Evolutionary conservation across 108 stramenopile species (phyloP).

Genomic region (Fistulifera pelliculosa): DNA sequence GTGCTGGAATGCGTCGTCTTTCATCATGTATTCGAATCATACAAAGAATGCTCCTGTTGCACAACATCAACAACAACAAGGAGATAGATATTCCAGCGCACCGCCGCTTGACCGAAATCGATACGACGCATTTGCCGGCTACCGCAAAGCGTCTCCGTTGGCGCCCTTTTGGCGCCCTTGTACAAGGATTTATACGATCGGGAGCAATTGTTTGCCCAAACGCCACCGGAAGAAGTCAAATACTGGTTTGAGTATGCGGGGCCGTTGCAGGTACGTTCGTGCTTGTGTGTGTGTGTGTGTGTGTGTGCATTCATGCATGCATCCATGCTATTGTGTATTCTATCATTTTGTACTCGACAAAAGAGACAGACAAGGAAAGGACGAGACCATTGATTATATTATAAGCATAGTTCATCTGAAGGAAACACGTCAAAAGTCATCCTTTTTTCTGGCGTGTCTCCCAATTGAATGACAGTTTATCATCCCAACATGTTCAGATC

Average conservation of each 20-base stretch:
- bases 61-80: too few species aligned
- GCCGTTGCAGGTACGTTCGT: conserved; percentile 62
- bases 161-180: conserved; percentile 46
- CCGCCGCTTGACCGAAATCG: too few species aligned
- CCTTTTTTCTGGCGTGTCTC: conserved; percentile 1
- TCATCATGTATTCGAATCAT: too few species aligned
- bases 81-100: too few species aligned
- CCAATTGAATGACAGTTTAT: too few species aligned
- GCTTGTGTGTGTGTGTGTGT: background rate
- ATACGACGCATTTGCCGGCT: too few species aligned
- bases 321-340: conserved; percentile 1
- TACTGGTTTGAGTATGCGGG: conserved; percentile 90
- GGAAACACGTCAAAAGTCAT: background rate
- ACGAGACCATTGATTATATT: conserved; percentile 27
- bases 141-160: too few species aligned
- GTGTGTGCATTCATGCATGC: background rate
- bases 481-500: too few species aligned
- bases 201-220: conserved; percentile 75
- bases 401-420: conserved; percentile 52
- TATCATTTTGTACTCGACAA: too few species aligned
- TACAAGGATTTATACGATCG: conserved; percentile 60
- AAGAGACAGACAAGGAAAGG: conserved; percentile 16
- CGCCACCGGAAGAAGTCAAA: conserved; percentile 81
- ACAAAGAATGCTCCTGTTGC: too few species aligned
- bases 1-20: too few species aligned